A percentile compares a stretch with the other conserved stretches of the same genome.
Evolutionary conservation across 2,329 filamentous ascomycete genomes (phyloP).

Genomic region (Diplodia mutila): DNA sequence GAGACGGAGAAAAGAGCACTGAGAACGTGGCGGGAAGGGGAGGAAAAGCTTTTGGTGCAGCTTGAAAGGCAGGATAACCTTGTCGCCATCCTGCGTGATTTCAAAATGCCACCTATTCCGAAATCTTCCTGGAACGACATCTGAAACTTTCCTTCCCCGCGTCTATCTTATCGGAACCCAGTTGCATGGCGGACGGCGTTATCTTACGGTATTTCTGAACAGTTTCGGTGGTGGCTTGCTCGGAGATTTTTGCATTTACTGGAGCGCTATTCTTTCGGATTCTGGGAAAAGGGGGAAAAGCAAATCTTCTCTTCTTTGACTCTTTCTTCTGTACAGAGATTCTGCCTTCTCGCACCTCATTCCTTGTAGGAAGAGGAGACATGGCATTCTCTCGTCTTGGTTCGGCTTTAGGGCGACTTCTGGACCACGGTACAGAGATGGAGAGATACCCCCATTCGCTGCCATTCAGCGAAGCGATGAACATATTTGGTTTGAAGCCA

Average conservation of each 20-base stretch:
- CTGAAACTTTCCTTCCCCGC: not conserved
- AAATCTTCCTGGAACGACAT: constrained; percentile 7
- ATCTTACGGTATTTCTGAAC: not conserved
- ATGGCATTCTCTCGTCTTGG: constrained; percentile 18
- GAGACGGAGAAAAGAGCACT: constrained; percentile 72
- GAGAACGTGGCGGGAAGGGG: constrained; percentile 63
- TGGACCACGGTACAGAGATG: constrained; percentile 20
- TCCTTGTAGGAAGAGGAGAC: not conserved
- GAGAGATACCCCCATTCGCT: constrained; percentile 23
- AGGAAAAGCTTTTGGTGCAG: constrained; percentile 76
- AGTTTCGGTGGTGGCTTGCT: not conserved
- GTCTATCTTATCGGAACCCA: not conserved
- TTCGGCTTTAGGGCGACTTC: constrained; percentile 22
- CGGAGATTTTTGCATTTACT: not conserved
- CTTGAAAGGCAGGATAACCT: constrained; percentile 81
- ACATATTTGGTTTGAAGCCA: not conserved
- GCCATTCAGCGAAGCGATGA: not conserved
- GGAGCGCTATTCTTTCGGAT: not conserved
- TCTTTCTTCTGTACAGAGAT: constrained; percentile 16
- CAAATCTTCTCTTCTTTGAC: constrained; percentile 1
- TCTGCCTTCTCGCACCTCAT: not conserved
- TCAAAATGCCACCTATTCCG: constrained; percentile 28
- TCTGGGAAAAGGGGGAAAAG: not conserved
- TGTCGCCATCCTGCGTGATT: constrained; percentile 79
- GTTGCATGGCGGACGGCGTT: constrained; percentile 26